These are phyloP conservation scores for Kwoniella shandongensis DNA, from an alignment of 768 basidiomycete genomes.

Conservation along the genomic window DNA sequence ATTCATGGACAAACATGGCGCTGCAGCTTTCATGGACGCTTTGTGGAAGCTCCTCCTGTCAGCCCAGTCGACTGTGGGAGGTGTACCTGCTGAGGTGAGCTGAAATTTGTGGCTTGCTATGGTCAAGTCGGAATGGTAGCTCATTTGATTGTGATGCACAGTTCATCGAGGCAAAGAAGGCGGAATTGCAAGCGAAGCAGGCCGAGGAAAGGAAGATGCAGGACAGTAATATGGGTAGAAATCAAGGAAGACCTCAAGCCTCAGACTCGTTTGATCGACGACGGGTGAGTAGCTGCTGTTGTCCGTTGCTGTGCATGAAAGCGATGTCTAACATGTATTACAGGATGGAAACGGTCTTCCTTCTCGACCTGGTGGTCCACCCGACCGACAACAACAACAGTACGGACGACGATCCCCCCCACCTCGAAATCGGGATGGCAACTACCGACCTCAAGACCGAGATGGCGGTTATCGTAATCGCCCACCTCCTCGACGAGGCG, in stretches of 20 bases:
- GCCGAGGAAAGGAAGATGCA: slow-evolving; percentile 25
- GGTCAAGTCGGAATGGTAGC: background rate
- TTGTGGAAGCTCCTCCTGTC: slow-evolving; percentile 92
- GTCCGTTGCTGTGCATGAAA: background rate
- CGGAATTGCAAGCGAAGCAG: slow-evolving; percentile 46
- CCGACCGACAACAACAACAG: slow-evolving; percentile 3
- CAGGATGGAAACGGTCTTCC: slow-evolving; percentile 20
- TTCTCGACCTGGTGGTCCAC: slow-evolving; percentile 17
- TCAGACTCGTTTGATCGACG: slow-evolving; percentile 31
- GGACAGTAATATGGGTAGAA: slow-evolving; percentile 20
- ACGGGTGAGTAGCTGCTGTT: slow-evolving; percentile 9
- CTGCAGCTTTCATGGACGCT: slow-evolving; percentile 77
- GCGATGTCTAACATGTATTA: background rate
- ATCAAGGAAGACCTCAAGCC: slow-evolving; percentile 17
- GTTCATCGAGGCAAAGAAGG: slow-evolving; percentile 53
- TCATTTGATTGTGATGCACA: slow-evolving; percentile 3
- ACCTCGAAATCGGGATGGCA: slow-evolving; percentile 6
- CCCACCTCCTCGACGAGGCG: slow-evolving; percentile 6
- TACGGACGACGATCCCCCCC: slow-evolving; percentile 11
- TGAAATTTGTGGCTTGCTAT: background rate
- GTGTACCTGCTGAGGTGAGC: slow-evolving; percentile 71
- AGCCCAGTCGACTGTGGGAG: slow-evolving; percentile 82
- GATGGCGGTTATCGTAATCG: slow-evolving; percentile 12
- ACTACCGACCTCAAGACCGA: slow-evolving; percentile 16
- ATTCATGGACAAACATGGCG: slow-evolving; percentile 78